These are phyloP conservation scores for Schizophyllum commune DNA, from an alignment of 1,284 basidiomycete genomes.

Conservation along the genomic window DNA sequence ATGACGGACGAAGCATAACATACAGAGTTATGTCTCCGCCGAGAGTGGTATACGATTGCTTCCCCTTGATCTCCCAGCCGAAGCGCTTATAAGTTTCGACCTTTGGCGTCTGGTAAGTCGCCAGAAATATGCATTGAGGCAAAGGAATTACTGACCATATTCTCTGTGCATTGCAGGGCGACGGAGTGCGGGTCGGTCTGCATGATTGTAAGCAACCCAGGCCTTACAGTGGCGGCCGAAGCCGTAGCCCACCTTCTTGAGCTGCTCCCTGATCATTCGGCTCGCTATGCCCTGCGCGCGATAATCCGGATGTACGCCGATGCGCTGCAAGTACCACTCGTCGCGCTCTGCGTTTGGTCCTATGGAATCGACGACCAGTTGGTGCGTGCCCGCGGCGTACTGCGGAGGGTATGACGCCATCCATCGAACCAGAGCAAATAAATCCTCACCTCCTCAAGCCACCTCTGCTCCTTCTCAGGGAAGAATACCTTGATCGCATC, in stretches of 20 bases:
- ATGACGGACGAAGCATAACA: neutral
- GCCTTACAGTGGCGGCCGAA: too few relatives aligned
- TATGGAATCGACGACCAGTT: neutral
- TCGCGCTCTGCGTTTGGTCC: neutral
- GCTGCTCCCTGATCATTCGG: neutral
- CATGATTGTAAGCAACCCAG: too few relatives aligned
- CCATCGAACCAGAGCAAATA: too few relatives aligned
- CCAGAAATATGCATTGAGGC: neutral
- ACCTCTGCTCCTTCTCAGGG: too few relatives aligned
- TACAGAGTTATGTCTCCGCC: neutral
- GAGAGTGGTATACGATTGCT: neutral
- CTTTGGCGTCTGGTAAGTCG: neutral
- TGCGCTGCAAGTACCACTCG: neutral
- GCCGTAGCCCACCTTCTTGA: too few relatives aligned
- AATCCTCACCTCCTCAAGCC: too few relatives aligned
- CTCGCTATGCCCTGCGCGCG: neutral
- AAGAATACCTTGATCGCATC: too few relatives aligned
- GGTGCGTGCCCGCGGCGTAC: neutral
- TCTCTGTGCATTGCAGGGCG: neutral
- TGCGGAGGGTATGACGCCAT: neutral
- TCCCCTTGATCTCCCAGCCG: neutral
- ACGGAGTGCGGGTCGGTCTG: neutral
- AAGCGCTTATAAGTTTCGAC: neutral
- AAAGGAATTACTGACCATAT: neutral
- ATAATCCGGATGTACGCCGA: neutral